phyloP scores from a whole-genome alignment of 305 asterid species.

The Fraxinus dipetala region DNA sequence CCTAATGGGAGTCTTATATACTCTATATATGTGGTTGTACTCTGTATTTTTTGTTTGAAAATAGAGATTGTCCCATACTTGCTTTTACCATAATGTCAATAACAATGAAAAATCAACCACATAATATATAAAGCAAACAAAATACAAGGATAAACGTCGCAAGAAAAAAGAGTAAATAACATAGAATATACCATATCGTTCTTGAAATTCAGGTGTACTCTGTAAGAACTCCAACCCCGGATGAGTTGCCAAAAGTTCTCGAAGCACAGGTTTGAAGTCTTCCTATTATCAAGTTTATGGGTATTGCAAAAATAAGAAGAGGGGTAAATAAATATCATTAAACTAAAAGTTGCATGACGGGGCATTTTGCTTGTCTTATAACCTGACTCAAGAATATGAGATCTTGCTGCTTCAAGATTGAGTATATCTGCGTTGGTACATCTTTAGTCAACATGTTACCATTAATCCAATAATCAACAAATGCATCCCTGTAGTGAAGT shows the following conservation, averaged over 20 bases:
- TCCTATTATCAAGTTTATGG: conserved; percentile 48
- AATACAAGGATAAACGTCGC: background rate
- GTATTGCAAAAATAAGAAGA: conserved; percentile 14
- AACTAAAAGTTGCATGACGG: conserved; percentile 2
- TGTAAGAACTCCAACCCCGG: conserved; percentile 93
- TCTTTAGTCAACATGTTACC: conserved; percentile 80
- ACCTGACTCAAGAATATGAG: conserved; percentile 64
- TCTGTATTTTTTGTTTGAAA: background rate
- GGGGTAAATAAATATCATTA: conserved; percentile 14
- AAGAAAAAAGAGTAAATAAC: background rate
- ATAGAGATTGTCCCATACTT: background rate
- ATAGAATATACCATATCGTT: conserved; percentile 72
- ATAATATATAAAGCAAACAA: background rate
- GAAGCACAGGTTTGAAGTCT: conserved; percentile 83
- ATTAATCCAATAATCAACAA: conserved; percentile 83
- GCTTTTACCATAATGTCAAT: background rate
- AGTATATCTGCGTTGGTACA: conserved; percentile 64
- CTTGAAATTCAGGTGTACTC: conserved; percentile 93
- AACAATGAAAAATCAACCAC: conserved; percentile 9
- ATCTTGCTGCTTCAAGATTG: conserved; percentile 76
- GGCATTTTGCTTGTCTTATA: conserved; percentile 13
- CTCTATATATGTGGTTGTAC: background rate
- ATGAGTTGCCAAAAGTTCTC: conserved; percentile 83
- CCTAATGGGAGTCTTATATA: background rate
- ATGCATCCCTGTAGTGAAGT: conserved; percentile 65